Percentiles rank a stretch among this genome's conserved stretches.
Conservation (phyloP, 225 moss, liverwort and hornwort genomes). For the Polytrichum commune region DNA sequence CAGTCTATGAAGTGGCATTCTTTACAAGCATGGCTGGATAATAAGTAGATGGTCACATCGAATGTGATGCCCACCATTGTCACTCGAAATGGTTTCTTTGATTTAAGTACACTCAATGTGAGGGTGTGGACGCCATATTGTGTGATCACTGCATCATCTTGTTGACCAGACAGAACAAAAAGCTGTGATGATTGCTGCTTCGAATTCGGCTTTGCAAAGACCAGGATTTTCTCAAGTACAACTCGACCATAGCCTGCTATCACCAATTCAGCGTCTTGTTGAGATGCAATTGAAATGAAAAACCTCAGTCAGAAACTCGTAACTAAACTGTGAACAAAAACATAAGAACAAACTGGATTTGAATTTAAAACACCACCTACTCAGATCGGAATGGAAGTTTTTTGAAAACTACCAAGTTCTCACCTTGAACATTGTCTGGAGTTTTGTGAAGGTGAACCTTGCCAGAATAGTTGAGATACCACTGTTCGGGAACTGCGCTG, state of each 20-base stretch:
- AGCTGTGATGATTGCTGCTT: slow-evolving; percentile 42
- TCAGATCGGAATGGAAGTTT: not conserved
- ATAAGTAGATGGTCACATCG: not conserved
- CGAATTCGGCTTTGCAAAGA: slow-evolving; percentile 34
- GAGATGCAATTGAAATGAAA: no score
- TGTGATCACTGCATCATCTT: slow-evolving; percentile 37
- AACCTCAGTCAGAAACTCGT: no score
- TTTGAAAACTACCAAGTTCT: no score
- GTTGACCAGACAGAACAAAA: slow-evolving; percentile 31
- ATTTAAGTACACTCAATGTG: slow-evolving; percentile 27
- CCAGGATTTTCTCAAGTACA: slow-evolving; percentile 41
- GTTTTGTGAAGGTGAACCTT: slow-evolving; percentile 28
- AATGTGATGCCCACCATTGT: slow-evolving; percentile 36
- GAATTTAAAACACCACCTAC: not conserved
- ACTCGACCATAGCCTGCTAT: slow-evolving; percentile 44
- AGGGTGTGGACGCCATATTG: slow-evolving; percentile 23
- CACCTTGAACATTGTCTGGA: slow-evolving; percentile 61
- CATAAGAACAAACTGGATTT: not conserved
- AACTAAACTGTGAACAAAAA: not conserved
- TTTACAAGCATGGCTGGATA: not conserved
- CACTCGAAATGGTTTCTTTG: slow-evolving; percentile 37
- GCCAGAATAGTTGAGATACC: slow-evolving; percentile 21
- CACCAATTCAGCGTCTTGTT: not conserved
- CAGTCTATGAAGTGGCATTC: not conserved
- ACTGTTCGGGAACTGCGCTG: slow-evolving; percentile 47